Evolutionary conservation across 495 filamentous ascomycete genomes (phyloP), one percentile per base, ranked within the genome.

Genomic region (Tuber umbilicatum): DNA sequence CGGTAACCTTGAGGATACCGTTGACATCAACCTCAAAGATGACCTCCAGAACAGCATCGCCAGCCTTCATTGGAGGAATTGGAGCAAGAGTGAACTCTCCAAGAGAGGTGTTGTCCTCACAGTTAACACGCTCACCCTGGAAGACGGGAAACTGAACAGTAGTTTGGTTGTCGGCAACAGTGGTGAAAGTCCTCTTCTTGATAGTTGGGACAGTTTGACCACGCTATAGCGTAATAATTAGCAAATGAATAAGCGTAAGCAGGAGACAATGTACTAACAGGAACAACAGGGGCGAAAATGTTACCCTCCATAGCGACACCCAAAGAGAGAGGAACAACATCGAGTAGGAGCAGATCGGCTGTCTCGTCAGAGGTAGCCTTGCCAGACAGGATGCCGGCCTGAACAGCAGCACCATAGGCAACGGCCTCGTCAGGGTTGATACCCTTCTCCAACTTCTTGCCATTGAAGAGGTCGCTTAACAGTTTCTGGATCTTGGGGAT

Each of bases 291-390:
- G 72, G 96, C 95, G 83, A 99, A 98, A 86, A 99, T 98, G 88
- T 98, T 98, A 81, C 95, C 95, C 87, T 98, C 95, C 96, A 98
- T 99, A 81, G 96, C 96, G 82, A 99, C 96, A 92, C 96, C 95
- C 35, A 99, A 91, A 73, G 95, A 98, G 55, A 99, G 93, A 83
- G 95, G 96, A 80, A 94, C 91, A 80, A 99, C 96, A 84, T 99
- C 95, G 84, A 99, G 89, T 64, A 99, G 89, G 76, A 99, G 90
- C 84, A 99, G 92, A 85, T 97, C 95, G 82, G 91, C 91, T 81
- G 94, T 97, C 79, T 94, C 93, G 85, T 94, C 95, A 73, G 94
- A 97, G 75, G 92, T 95, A 80, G 93, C 93, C 87, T 98, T 96
- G 85, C 95, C 95, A 72, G 94, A 97, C 78, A 99, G 91, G 84